Percentiles rank a stretch among this genome's conserved stretches.
Conservation (phyloP, 1,139 yeast species). For the Taphrina deformans region DNA sequence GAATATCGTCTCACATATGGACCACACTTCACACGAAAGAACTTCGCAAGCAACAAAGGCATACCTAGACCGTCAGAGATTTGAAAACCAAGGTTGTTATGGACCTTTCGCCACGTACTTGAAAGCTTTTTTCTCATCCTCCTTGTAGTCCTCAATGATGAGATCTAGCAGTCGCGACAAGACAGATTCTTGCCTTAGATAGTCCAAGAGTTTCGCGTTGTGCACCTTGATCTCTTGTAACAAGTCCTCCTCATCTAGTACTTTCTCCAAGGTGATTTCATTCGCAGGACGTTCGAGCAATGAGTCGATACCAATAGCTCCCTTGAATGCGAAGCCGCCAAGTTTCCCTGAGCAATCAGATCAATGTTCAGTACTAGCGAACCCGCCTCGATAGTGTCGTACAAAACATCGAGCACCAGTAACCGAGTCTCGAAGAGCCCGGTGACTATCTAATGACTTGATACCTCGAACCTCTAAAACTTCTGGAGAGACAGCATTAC, state of each 20-base stretch:
- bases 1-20: slow-evolving; percentile 86
- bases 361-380: not conserved
- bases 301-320: slow-evolving; percentile 53
- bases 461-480: not conserved
- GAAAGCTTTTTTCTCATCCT: slow-evolving; percentile 48
- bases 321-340: slow-evolving; percentile 27
- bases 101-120: slow-evolving; percentile 42
- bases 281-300: slow-evolving; percentile 58
- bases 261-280: slow-evolving; percentile 58
- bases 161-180: slow-evolving; percentile 65
- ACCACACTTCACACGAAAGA: slow-evolving; percentile 90
- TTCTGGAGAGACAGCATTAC: not conserved
- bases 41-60: slow-evolving; percentile 91
- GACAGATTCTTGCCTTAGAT: slow-evolving; percentile 71
- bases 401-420: slow-evolving; percentile 7
- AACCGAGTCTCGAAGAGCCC: not conserved
- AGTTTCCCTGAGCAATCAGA: slow-evolving; percentile 15
- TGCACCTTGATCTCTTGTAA: slow-evolving; percentile 81
- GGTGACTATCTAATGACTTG: too few relatives aligned
- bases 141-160: slow-evolving; percentile 52
- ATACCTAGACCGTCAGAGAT: slow-evolving; percentile 43
- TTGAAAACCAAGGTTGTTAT: too few relatives aligned
- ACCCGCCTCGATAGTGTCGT: not conserved
- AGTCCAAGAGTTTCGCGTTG: slow-evolving; percentile 77
- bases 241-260: slow-evolving; percentile 82